Evolutionary conservation across 164 flowering plant species (phyloP).

Genomic region (Chimonanthus salicifolius): DNA sequence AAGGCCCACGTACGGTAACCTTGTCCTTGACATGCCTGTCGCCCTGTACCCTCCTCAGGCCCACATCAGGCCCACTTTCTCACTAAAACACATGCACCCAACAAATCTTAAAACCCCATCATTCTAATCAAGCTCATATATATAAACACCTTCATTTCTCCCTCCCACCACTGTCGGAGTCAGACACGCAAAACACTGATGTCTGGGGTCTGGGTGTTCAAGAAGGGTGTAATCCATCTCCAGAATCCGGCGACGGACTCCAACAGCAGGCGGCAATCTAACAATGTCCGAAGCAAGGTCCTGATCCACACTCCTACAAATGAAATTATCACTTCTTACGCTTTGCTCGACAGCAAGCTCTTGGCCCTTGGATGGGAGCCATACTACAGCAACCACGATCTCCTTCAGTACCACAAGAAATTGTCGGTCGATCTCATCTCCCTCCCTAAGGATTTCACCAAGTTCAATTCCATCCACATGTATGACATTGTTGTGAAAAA

Average conservation of each 20-base stretch:
- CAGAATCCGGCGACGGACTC: conserved; percentile 24
- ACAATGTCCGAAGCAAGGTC: conserved; percentile 25
- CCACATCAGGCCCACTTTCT: not conserved
- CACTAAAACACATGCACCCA: not conserved
- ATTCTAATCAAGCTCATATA: not conserved
- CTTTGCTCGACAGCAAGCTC: conserved; percentile 36
- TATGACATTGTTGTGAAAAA: conserved; percentile 64
- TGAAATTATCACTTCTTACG: conserved; percentile 45
- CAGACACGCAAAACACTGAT: conserved; percentile 11
- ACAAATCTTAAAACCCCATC: not conserved
- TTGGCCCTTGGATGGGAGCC: conserved; percentile 61
- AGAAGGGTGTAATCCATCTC: conserved; percentile 36
- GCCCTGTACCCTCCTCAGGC: not conserved
- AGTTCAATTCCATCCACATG: conserved; percentile 62
- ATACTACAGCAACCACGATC: conserved; percentile 49
- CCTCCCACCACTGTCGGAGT: not conserved
- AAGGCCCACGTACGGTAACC: not conserved
- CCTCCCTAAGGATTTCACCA: conserved; percentile 56
- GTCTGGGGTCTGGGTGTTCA: conserved; percentile 63
- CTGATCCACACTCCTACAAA: conserved; percentile 46
- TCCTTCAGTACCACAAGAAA: conserved; percentile 53
- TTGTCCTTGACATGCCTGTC: too few relatives aligned
- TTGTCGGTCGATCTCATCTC: conserved; percentile 65
- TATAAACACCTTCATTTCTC: conserved; percentile 1
- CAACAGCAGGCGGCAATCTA: not conserved